Evolutionary conservation across 108 stramenopile species (phyloP).

Genomic region (Nitzschia sp.): DNA sequence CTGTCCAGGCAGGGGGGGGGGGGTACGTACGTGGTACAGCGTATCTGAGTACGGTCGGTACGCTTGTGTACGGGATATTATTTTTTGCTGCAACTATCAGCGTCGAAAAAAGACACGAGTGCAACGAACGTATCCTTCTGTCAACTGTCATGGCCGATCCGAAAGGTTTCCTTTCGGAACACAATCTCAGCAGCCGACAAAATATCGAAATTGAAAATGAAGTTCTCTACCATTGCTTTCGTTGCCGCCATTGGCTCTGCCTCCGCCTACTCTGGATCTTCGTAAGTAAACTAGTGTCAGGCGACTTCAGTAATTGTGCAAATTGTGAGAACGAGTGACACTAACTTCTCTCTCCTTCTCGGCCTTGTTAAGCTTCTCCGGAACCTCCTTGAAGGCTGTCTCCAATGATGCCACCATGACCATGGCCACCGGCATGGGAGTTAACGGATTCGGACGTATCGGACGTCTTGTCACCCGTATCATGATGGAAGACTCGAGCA

Average conservation of each 20-base stretch:
- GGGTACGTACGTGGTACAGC: too few species aligned
- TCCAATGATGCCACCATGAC: conserved; percentile 79
- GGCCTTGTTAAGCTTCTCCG: conserved; percentile 57
- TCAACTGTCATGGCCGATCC: neutral
- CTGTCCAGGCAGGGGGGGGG: too few species aligned
- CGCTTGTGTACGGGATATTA: too few species aligned
- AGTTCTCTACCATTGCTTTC: conserved; percentile 77
- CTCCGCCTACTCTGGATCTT: conserved; percentile 65
- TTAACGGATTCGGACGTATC: conserved; percentile 99
- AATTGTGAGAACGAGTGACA: neutral
- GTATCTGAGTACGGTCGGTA: too few species aligned
- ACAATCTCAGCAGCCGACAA: neutral
- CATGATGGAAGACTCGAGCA: conserved; percentile 92
- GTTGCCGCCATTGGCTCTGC: conserved; percentile 73
- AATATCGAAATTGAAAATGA: conserved; percentile 51
- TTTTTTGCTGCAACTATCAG: too few species aligned
- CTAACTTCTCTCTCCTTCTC: too few species aligned
- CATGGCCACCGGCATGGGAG: conserved; percentile 88
- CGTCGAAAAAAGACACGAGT: neutral
- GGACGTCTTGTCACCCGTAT: conserved; percentile 99
- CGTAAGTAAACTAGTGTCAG: conserved; percentile 58
- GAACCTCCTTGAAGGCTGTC: conserved; percentile 68
- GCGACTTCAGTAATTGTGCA: neutral
- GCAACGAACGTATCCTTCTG: neutral
- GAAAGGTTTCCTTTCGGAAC: neutral